A percentile compares a stretch with the other conserved stretches of the same genome.
Conservation (phyloP, 2,329 filamentous ascomycete species). For the Fusarium subtropicale region DNA sequence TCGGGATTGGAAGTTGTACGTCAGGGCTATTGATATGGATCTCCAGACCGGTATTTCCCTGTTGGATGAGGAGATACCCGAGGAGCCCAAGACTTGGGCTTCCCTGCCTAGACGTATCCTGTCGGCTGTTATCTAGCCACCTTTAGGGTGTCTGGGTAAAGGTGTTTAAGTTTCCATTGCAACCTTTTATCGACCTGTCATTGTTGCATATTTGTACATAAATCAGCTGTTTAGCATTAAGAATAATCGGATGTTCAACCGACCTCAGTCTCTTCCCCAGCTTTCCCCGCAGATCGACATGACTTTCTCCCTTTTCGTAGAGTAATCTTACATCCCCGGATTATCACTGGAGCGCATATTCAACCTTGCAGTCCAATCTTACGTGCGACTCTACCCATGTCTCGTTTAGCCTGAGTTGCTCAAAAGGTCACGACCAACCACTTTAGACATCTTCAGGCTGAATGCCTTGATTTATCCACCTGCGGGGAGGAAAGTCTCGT, state of each 20-base stretch:
- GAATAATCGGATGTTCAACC: neutral
- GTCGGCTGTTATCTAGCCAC: constrained; percentile 19
- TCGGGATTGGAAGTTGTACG: constrained; percentile 67
- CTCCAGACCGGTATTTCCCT: constrained; percentile 82
- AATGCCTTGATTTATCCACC: constrained; percentile 6
- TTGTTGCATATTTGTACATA: neutral
- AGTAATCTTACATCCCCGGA: neutral
- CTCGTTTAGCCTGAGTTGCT: constrained; percentile 25
- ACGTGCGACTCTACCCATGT: constrained; percentile 13
- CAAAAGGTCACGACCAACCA: neutral
- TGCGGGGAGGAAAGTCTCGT: constrained; percentile 1
- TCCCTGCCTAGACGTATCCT: constrained; percentile 2
- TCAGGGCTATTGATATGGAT: constrained; percentile 82
- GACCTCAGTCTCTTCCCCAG: constrained; percentile 9
- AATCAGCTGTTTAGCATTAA: neutral
- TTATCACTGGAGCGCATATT: constrained; percentile 22
- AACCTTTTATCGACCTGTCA: neutral
- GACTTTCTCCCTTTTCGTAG: neutral
- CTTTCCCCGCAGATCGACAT: constrained; percentile 29
- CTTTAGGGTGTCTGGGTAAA: neutral
- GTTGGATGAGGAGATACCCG: constrained; percentile 67
- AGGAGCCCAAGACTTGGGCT: constrained; percentile 68
- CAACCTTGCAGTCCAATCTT: neutral
- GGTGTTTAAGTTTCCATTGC: neutral
- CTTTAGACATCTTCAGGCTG: constrained; percentile 15